Evolutionary conservation across 257 asterid species (phyloP), one percentile per base, ranked within the genome.

Genomic region (Salvia splendens): DNA sequence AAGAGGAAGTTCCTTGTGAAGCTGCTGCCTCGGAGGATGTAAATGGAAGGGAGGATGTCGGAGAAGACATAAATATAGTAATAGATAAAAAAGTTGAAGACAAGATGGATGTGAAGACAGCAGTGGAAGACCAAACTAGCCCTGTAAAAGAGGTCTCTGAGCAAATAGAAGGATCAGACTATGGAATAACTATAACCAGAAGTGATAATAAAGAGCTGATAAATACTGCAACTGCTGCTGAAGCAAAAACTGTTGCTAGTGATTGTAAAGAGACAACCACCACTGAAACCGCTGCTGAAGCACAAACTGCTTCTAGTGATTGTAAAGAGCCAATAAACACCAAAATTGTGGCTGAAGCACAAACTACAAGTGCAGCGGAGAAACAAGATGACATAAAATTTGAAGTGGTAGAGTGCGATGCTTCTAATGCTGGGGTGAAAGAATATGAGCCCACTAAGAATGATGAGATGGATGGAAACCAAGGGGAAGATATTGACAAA

Each of bases 281-380:
- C 64, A 58, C 68, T 40, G 33, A 65, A 35, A 24, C 55, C 32
- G 53, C 30, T 24, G 30, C 28, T 47, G 80, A 73, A 53, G 78
- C 73, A 69, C 81, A 78, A 73, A 53, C 50, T 64, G 17, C 61
- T 24, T 24, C 30, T 24, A 24, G 30, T 24, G 30, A 24, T 24
- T 24, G 9, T 8, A 40, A 40, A 40, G 45, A 8, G 45, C 45
- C 8, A 6, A 40, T 40, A 40, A 40, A 40, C 64, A 58, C 68
- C 45, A 24, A 65, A 35, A 24, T 50, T 33, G 53, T 33, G 49
- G 57, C 28, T 47, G 80, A 73, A 53, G 78, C 73, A 69, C 81
- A 78, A 73, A 53, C 50, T 64, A 32, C 61, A 15, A 48, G 68
- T 78, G 74, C 72, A 55, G 74, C 52, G 71, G 85, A 66, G 70